Conservation (phyloP, 2,329 filamentous ascomycete species). For the Boeremia exigua region DNA sequence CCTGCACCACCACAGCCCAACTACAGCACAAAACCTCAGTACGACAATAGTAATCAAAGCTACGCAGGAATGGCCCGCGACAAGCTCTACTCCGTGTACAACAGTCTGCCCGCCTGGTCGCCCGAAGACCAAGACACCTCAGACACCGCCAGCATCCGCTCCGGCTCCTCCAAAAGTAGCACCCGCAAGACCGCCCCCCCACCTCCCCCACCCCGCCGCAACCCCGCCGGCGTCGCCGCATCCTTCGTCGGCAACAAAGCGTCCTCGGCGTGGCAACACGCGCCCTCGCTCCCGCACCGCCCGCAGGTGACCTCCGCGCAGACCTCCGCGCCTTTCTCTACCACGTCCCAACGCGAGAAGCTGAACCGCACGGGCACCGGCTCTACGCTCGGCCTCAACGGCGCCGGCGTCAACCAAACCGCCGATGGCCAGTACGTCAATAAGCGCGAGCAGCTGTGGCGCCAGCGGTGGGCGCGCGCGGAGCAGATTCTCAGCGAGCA, state of each 20-base stretch:
- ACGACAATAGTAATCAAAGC: slow-evolving; percentile 40
- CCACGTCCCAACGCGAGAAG: slow-evolving; percentile 25
- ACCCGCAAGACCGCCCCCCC: slow-evolving; percentile 32
- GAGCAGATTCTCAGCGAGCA: slow-evolving; percentile 67
- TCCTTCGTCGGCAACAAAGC: slow-evolving; percentile 49
- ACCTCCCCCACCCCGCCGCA: slow-evolving; percentile 45
- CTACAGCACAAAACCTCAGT: slow-evolving; percentile 28
- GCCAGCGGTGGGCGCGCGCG: slow-evolving; percentile 69
- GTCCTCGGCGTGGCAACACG: slow-evolving; percentile 42
- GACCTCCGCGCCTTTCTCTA: slow-evolving; percentile 37
- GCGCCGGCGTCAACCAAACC: slow-evolving; percentile 18
- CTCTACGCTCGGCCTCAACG: slow-evolving; percentile 32
- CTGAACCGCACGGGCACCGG: slow-evolving; percentile 35
- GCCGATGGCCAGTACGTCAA: slow-evolving; percentile 52
- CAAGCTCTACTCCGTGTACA: slow-evolving; percentile 50
- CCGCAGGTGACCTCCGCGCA: slow-evolving; percentile 25
- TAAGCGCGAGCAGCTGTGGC: slow-evolving; percentile 77
- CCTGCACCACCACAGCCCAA: slow-evolving; percentile 33
- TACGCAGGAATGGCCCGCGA: slow-evolving; percentile 48
- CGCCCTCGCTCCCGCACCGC: slow-evolving; percentile 39
- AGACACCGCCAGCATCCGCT: slow-evolving; percentile 18
- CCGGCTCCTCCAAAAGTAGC: slow-evolving; percentile 14
- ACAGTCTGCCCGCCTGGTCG: slow-evolving; percentile 45
- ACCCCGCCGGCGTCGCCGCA: slow-evolving; percentile 47
- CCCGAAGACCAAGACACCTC: slow-evolving; percentile 26